Percentiles rank a stretch among this genome's conserved stretches.
phyloP scores from a whole-genome alignment of 805 yeast species.

The Yarrowia keelungensis region DNA sequence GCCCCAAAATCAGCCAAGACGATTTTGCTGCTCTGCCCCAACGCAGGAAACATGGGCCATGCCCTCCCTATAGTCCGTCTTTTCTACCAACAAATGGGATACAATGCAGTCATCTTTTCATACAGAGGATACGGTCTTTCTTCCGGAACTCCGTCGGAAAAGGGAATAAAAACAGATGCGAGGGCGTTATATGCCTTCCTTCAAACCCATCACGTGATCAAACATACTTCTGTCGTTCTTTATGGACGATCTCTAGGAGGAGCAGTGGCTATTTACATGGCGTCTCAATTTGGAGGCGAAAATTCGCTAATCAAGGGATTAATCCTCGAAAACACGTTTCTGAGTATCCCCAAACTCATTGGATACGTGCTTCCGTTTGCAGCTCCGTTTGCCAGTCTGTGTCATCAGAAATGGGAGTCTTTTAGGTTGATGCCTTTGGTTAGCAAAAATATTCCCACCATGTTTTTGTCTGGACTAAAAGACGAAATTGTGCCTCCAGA shows the following conservation, averaged over 20 bases:
- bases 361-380: conserved; percentile 77
- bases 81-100: conserved; percentile 65
- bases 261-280: conserved; percentile 87
- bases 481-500: conserved; percentile 93
- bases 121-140: conserved; percentile 91
- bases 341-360: conserved; percentile 64
- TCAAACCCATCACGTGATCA: conserved; percentile 59
- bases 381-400: conserved; percentile 61
- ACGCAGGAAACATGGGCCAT: conserved; percentile 96
- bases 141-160: conserved; percentile 76
- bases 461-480: conserved; percentile 71
- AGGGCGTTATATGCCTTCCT: conserved; percentile 70
- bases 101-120: conserved; percentile 83
- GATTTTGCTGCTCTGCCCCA: conserved; percentile 80
- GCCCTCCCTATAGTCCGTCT: conserved; percentile 79
- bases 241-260: conserved; percentile 96
- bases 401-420: conserved; percentile 85
- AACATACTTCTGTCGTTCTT: conserved; percentile 62
- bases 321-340: conserved; percentile 85
- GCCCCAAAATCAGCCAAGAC: conserved; percentile 56
- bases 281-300: conserved; percentile 57
- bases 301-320: conserved; percentile 60
- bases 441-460: conserved; percentile 63
- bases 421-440: conserved; percentile 63
- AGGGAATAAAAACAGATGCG: conserved; percentile 83